Base-by-base conservation (phyloP, 495 filamentous ascomycete genomes). In the Astrocystis sublimbata region DNA sequence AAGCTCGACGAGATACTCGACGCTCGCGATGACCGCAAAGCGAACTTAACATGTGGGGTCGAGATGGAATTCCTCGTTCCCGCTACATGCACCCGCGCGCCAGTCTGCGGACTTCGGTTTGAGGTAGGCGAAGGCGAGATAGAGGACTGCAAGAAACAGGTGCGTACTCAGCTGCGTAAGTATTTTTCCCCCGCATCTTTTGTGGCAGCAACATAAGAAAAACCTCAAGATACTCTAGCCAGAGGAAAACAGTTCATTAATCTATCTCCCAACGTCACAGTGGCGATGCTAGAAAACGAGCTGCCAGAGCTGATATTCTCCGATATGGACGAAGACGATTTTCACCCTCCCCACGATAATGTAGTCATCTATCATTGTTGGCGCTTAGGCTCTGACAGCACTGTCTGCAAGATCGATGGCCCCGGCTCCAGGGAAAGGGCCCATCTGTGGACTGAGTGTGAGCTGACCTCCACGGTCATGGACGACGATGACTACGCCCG, bases 61-160 rank as follows among this genome's bases (percentile, higher is more conserved):
- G 68, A 70, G 33, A 2, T 70, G 1, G 68, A 70, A 40, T 68
- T 70, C 45, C 45, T 70, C 24, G 21, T 68, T 6, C 57, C 68
- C 0, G 19, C 45, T 8, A 19, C 66, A 2, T 2, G 17, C 0
- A 2, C 1, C 0, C 19, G 26, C 1, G 24, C 6, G 0, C 2
- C 17, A 2, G 68, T 68, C 36, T 65, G 65, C 15, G 38, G 64
- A 15, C 63, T 63, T n/a, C n/a, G n/a, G n/a, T n/a, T n/a, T n/a
- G n/a, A n/a, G n/a, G n/a, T n/a, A n/a, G n/a, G n/a, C n/a, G n/a
- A n/a, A n/a, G n/a, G n/a, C 6, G 19, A 58, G 6, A 60, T 60
- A 6, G 9, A 15, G 10, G 21, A 52, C 12, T 24, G 33, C 33
- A 21, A 17, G 26, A n/a, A 7, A 19, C 3, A 46, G 8, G 36